Base-by-base conservation (phyloP, 2,329 filamentous ascomycete genomes). In the Daldinia eschscholtzii region DNA sequence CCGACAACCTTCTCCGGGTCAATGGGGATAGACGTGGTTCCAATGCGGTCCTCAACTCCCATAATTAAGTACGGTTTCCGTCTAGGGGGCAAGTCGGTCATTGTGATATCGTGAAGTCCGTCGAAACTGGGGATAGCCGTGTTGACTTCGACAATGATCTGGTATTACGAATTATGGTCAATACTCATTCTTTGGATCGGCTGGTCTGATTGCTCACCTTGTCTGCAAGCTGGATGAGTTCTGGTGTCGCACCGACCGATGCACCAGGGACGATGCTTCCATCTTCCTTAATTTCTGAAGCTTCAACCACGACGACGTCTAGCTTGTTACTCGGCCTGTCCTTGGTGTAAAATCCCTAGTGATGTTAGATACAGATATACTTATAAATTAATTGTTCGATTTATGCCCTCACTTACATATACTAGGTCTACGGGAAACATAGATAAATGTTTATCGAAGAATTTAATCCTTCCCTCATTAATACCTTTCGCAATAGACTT, bases 401-500 rank as follows among this genome's bases (percentile, higher is more conserved):
- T 23, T 5, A 26, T n/a, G 18, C 7, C 30, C 41, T 33, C 20
- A 76, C 82, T 77, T 82, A 90, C 88, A 79, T 96, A 96, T 79
- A 95, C 91, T 72, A 97, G 84, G 78, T 97, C 93, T 42, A 91
- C 87, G 3, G 93, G 93, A 79, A 97, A 97, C 93, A 97, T 97
- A 81, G 91, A 94, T 78, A 97, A 80, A 83, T 97, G 93, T 84
- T 97, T 97, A 80, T 97, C 93, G 79, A 97, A 97, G 82, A 97
- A 97, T 70, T 95, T 90, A 82, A 97, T 97, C 73, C 91, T 87
- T 48, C 93, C 93, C 74, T 91, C 89, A 80, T 97, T 97, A 82
- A 97, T 97, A 9, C 93, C 93, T 84, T 93, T 95, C 68, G 93
- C 89, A 72, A 97, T 97, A 66, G 92, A 87, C 84, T 97, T 97